Evolutionary conservation across 345 rosid genomes (phyloP), one percentile per base, ranked within the genome.

Genomic region (Xanthoceras sorbifolium): DNA sequence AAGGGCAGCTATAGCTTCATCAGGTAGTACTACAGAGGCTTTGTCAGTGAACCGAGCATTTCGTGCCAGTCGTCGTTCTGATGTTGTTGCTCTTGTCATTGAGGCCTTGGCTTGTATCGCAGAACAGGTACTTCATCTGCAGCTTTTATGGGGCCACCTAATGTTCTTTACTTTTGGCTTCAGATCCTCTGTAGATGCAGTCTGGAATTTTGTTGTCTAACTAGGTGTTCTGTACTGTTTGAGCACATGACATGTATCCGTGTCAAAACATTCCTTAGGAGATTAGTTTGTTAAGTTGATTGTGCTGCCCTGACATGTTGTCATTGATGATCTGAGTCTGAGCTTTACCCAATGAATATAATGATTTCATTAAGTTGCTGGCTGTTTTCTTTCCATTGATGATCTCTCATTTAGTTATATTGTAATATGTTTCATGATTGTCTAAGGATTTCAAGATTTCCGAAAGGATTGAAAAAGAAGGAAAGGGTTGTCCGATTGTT

Each of bases 51-150:
- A 93, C 76, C 89, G 98, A 84, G 99, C 98, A 83, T 89, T 95
- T 59, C 91, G 93, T 61, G 99, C 98, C 73, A 82, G 93, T 78
- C 93, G 93, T 38, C 96, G 96, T 59, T 93, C 99, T 73, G 99
- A 95, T 81, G 98, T 95, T 63, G 97, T 93, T 73, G 97, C 99
- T 77, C 94, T 95, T 64, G 94, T 95, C 85, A 89, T 95, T 82
- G 99, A 95, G 86, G 98, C 98, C 77, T 44, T 95, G 97, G 96
- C 97, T 71, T 95, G 97, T 78, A 90, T 91, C 81, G 91, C 98
- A 46, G 99, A 95, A 80, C 99, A 95, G 96, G 99, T 95, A 85
- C 29, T 42, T 74, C 77, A 69, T 80, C 54, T 52, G 46, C 38
- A 57, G 38, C 69, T 79, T 79, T 38, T 23, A 61, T 44, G 52